phyloP scores from a whole-genome alignment of 768 basidiomycete species.

The Lentinula boryana region DNA sequence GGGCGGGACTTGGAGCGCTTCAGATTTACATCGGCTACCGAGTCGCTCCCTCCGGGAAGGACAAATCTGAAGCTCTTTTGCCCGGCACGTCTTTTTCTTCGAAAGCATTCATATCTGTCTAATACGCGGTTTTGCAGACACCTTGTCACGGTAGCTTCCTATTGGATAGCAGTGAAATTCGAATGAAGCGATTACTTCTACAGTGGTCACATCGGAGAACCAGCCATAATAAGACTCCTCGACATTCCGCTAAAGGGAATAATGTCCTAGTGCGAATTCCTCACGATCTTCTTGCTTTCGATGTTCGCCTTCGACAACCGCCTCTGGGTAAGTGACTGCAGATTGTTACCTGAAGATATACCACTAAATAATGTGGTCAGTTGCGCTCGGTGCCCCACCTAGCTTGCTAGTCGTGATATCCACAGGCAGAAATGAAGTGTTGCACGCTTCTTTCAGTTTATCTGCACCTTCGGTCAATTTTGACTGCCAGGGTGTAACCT shows the following conservation, averaged over 20 bases:
- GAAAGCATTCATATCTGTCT: neutral
- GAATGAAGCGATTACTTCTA: conserved; percentile 56
- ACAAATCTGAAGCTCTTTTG: conserved; percentile 59
- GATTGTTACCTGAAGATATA: no score
- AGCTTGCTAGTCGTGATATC: conserved; percentile 50
- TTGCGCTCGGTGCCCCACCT: conserved; percentile 58
- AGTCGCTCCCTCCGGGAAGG: conserved; percentile 50
- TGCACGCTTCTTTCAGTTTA: conserved; percentile 46
- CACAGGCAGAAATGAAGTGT: conserved; percentile 65
- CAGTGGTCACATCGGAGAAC: conserved; percentile 53
- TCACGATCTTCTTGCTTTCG: conserved; percentile 53
- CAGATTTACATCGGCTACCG: conserved; percentile 39
- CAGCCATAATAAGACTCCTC: conserved; percentile 18
- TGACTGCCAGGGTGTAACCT: conserved; percentile 33
- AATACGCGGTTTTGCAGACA: conserved; percentile 37
- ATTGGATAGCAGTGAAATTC: conserved; percentile 63
- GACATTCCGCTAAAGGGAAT: conserved; percentile 18
- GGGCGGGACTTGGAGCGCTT: conserved; percentile 62
- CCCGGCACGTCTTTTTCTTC: conserved; percentile 45
- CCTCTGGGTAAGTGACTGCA: conserved; percentile 28
- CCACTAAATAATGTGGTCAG: conserved; percentile 25
- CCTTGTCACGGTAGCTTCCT: conserved; percentile 64
- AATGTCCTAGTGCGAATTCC: conserved; percentile 55
- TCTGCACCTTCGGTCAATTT: conserved; percentile 51
- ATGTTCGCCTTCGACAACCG: conserved; percentile 60